phyloP scores from a whole-genome alignment of 1,284 basidiomycete genomes.

The Apiotrichum gracile region DNA sequence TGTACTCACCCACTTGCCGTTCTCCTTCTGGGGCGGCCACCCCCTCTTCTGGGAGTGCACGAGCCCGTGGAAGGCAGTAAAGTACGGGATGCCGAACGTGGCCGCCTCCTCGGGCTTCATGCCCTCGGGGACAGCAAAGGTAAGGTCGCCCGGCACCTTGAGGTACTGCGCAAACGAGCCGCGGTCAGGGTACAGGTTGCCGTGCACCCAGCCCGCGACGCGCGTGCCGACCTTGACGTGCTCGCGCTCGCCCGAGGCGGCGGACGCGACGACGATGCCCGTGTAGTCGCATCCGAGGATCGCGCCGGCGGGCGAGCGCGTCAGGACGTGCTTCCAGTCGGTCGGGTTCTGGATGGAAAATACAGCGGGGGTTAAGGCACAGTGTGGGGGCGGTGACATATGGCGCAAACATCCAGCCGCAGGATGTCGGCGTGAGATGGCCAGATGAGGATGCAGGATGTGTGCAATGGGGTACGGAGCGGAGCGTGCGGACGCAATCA shows the following conservation, averaged over 20 bases:
- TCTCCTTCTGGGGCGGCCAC: constrained; percentile 11
- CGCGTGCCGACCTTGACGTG: constrained; percentile 46
- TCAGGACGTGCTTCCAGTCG: constrained; percentile 38
- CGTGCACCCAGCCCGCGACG: constrained; percentile 51
- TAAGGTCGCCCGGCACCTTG: constrained; percentile 26
- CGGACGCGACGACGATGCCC: constrained; percentile 47
- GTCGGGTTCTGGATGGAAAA: constrained; percentile 30
- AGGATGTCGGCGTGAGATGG: no score
- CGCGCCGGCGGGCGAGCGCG: constrained; percentile 2
- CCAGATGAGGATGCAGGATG: not conserved
- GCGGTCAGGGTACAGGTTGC: constrained; percentile 40
- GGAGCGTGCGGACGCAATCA: no score
- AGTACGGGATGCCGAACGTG: constrained; percentile 44
- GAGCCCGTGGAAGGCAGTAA: constrained; percentile 17
- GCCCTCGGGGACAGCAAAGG: constrained; percentile 24
- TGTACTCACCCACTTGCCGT: constrained; percentile 23
- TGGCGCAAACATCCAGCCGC: no score
- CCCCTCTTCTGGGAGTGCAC: constrained; percentile 7
- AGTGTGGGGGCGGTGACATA: no score
- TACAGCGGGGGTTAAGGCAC: not conserved
- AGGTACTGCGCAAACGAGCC: constrained; percentile 50
- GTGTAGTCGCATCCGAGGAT: constrained; percentile 42
- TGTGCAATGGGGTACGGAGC: not conserved
- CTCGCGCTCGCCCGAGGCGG: not conserved
- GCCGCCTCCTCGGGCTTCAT: constrained; percentile 46